phyloP scores from a whole-genome alignment of 2,329 filamentous ascomycete genomes.

The Arthroderma sp. region DNA sequence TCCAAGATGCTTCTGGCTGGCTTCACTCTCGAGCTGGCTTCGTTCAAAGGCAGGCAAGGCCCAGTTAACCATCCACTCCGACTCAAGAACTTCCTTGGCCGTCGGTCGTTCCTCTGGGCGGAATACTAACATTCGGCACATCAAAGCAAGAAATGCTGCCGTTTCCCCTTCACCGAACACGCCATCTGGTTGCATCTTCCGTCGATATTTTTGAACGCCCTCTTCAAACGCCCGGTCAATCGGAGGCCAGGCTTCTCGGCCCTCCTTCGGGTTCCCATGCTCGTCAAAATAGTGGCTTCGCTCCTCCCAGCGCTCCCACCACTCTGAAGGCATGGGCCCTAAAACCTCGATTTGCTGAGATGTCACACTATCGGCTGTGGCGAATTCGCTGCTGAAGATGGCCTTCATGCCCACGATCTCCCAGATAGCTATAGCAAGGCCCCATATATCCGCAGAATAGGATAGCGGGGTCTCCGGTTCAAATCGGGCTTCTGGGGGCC shows the following conservation, averaged over 20 bases:
- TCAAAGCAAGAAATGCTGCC: constrained; percentile 8
- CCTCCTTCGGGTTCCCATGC: constrained; percentile 10
- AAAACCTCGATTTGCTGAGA: constrained; percentile 15
- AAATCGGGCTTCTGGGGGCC: constrained; percentile 20
- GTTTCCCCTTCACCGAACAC: constrained; percentile 12
- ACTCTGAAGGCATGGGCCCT: constrained; percentile 14
- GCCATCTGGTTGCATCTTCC: constrained; percentile 7
- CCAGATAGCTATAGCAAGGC: constrained; percentile 19
- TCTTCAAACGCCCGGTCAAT: constrained; percentile 16
- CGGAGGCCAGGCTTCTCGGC: constrained; percentile 13
- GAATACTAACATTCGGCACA: constrained; percentile 11
- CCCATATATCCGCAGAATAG: constrained; percentile 22
- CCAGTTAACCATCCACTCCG: constrained; percentile 15
- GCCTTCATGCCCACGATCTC: constrained; percentile 22
- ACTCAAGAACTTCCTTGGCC: constrained; percentile 9
- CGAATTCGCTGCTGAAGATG: constrained; percentile 12
- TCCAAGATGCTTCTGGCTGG: too few species aligned
- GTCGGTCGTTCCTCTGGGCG: constrained; percentile 10
- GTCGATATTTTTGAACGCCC: constrained; percentile 13
- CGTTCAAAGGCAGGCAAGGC: constrained; percentile 10
- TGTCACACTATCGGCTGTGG: constrained; percentile 7
- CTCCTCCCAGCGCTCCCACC: constrained; percentile 17
- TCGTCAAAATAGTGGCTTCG: constrained; percentile 14
- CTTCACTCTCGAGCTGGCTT: not conserved
- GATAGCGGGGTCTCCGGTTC: constrained; percentile 15